These are phyloP conservation scores for Leccinum pellstonianum DNA, from an alignment of 768 basidiomycete genomes.

Conservation along the genomic window DNA sequence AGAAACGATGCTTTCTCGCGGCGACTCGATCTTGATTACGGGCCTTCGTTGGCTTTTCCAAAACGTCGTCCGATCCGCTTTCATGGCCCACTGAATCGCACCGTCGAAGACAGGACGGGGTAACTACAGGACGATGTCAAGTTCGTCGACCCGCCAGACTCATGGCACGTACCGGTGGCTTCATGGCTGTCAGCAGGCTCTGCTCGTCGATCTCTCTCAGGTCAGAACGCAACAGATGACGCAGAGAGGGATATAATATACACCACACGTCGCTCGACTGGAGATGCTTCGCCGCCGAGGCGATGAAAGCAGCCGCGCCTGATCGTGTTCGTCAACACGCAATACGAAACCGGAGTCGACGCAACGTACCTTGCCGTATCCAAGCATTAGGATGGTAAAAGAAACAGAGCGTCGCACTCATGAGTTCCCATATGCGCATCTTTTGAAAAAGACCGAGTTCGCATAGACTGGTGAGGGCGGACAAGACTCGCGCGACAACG, in stretches of 20 bases:
- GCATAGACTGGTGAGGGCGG: constrained; percentile 82
- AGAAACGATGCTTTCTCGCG: constrained; percentile 67
- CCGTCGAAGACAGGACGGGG: constrained; percentile 79
- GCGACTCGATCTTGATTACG: constrained; percentile 56
- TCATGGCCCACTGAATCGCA: constrained; percentile 86
- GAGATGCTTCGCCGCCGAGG: constrained; percentile 79
- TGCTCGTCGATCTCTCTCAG: constrained; percentile 70
- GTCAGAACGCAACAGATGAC: constrained; percentile 84
- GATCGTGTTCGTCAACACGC: constrained; percentile 6
- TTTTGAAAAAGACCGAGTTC: constrained; percentile 90
- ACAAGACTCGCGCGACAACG: constrained; percentile 89
- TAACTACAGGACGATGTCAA: constrained; percentile 35
- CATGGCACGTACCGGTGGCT: constrained; percentile 62
- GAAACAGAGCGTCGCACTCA: constrained; percentile 85
- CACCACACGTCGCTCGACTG: constrained; percentile 94
- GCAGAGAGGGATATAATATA: constrained; percentile 88
- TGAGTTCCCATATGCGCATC: constrained; percentile 96
- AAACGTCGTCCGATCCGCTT: constrained; percentile 73
- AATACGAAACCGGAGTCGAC: background rate
- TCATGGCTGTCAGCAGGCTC: constrained; percentile 71
- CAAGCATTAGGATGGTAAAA: constrained; percentile 94
- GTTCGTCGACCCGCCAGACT: background rate
- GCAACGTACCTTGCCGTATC: constrained; percentile 82
- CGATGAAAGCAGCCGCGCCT: constrained; percentile 89
- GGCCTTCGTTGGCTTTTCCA: constrained; percentile 62